Conservation (phyloP, 371 early-diverging fungal genomes). For the Syncephalis fuscata region DNA sequence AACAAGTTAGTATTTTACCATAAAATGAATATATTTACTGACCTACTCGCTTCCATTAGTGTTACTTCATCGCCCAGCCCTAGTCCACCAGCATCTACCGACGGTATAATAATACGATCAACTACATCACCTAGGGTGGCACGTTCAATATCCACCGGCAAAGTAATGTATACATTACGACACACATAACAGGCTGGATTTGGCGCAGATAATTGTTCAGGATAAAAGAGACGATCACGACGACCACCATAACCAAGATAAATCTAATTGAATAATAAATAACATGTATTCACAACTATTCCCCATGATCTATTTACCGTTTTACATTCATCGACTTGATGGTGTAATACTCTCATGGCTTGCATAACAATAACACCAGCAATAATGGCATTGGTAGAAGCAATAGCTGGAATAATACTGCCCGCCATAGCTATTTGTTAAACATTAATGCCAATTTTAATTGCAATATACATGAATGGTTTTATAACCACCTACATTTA, state of each 20-base stretch:
- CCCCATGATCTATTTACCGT: constrained; percentile 18
- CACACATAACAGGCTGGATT: constrained; percentile 42
- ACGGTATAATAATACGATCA: constrained; percentile 14
- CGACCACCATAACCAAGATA: constrained; percentile 30
- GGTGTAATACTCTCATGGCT: constrained; percentile 53
- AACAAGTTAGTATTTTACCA: not conserved
- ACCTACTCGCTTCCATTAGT: constrained; percentile 39
- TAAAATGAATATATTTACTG: not conserved
- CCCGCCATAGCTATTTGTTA: constrained; percentile 26
- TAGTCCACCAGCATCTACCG: constrained; percentile 23
- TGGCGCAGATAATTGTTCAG: constrained; percentile 28
- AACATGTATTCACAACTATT: not conserved
- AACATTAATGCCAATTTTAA: not conserved
- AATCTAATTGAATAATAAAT: constrained; percentile 15
- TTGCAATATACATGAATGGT: not conserved
- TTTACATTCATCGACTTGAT: constrained; percentile 25
- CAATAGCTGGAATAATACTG: constrained; percentile 99
- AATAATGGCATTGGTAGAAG: constrained; percentile 98
- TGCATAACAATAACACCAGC: constrained; percentile 89
- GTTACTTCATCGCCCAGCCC: constrained; percentile 21
- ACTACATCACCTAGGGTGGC: constrained; percentile 33
- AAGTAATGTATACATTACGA: constrained; percentile 20
- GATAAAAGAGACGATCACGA: constrained; percentile 24
- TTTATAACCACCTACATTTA: constrained; percentile 42
- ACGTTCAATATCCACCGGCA: constrained; percentile 20